These are phyloP conservation scores for Saccharomyces hybrid DNA, from an alignment of 1,139 yeast genomes.

Conservation along the genomic window DNA sequence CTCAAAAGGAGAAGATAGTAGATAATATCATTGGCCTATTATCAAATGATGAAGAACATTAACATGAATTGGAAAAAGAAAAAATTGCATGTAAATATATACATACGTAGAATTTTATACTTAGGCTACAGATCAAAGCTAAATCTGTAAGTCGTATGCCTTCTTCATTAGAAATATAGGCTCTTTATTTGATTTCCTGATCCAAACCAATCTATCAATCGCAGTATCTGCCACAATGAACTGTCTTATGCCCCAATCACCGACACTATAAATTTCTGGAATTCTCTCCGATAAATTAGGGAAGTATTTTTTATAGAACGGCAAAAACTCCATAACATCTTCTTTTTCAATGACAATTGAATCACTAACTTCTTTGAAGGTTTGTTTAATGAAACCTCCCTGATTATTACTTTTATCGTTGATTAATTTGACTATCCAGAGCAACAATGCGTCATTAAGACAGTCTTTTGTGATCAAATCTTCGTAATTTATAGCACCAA, in stretches of 20 bases:
- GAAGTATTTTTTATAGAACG: constrained; percentile 47
- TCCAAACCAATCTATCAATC: constrained; percentile 51
- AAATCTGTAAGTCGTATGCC: background rate
- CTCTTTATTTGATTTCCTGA: constrained; percentile 53
- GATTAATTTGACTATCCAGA: constrained; percentile 55
- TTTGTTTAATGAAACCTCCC: constrained; percentile 39
- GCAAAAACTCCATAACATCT: constrained; percentile 49
- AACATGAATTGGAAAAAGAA: background rate
- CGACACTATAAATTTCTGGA: constrained; percentile 54
- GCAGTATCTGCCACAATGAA: constrained; percentile 54
- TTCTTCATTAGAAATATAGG: constrained; percentile 36
- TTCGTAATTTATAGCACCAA: constrained; percentile 51
- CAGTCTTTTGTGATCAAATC: constrained; percentile 41
- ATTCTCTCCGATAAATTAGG: constrained; percentile 45
- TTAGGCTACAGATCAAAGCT: background rate
- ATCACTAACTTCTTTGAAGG: constrained; percentile 37
- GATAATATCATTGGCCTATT: background rate
- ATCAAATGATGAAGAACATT: background rate
- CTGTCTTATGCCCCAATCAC: constrained; percentile 56
- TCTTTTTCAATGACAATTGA: constrained; percentile 37
- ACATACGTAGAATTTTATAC: background rate
- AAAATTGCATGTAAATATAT: background rate
- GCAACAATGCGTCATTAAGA: constrained; percentile 51
- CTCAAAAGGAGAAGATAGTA: constrained; percentile 1
- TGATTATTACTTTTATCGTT: constrained; percentile 35